A percentile compares a stretch with the other conserved stretches of the same genome.
Evolutionary conservation across 768 basidiomycete genomes (phyloP).

Genomic region (Gautieria morchelliformis): DNA sequence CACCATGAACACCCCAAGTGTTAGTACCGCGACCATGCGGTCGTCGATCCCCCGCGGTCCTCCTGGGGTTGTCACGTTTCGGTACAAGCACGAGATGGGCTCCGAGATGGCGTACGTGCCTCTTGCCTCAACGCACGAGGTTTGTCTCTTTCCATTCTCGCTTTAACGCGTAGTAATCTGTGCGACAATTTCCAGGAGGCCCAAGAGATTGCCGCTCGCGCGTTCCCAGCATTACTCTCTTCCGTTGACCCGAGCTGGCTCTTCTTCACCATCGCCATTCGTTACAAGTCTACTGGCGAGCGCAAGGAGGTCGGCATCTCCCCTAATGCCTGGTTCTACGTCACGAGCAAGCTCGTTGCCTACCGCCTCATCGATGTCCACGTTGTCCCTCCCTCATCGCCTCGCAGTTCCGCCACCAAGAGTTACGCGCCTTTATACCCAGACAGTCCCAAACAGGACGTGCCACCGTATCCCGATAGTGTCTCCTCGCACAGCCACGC

Average conservation of each 20-base stretch:
- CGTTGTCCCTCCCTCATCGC: background rate
- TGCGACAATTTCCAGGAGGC: constrained; percentile 2
- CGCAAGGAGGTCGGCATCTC: constrained; percentile 3
- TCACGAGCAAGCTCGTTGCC: background rate
- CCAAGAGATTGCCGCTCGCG: background rate
- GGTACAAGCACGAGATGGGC: background rate
- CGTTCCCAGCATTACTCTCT: background rate
- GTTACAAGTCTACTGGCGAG: background rate
- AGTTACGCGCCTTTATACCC: background rate
- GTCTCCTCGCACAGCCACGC: background rate
- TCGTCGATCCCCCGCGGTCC: constrained; percentile 4
- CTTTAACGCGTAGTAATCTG: background rate
- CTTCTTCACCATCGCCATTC: constrained; percentile 5
- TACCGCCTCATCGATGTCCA: constrained; percentile 4
- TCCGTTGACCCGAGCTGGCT: constrained; percentile 5
- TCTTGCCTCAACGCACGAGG: constrained; percentile 3
- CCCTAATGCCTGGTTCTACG: constrained; percentile 1
- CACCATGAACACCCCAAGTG: constrained; percentile 2
- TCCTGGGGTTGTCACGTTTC: background rate
- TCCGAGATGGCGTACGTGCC: background rate
- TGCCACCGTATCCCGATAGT: background rate
- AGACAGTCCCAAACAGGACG: background rate
- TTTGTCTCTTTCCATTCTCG: background rate
- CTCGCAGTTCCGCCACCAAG: background rate
- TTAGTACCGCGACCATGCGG: background rate